Evolutionary conservation across 495 filamentous ascomycete species (phyloP), one percentile per base, ranked within the genome.

Genomic region (Filosporella fistucella): DNA sequence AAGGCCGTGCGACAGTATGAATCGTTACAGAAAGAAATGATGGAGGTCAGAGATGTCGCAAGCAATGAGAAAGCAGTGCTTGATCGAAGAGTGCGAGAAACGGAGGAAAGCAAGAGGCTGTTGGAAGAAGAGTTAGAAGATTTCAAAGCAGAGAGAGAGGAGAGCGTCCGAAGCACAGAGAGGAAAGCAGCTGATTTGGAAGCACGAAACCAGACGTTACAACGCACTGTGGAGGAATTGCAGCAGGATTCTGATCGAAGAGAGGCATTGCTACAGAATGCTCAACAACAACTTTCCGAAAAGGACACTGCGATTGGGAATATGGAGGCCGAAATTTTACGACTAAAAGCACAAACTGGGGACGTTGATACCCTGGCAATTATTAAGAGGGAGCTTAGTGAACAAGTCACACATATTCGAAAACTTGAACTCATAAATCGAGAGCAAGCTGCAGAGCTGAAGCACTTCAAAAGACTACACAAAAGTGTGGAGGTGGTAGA

Each of bases 401-500:
- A 96, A 33, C 93, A 97, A 57, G 86, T 97, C 20, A 76, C 75
- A 23, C 89, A 97, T 60, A 95, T 97, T 47, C 82, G 85, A 47
- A 84, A 78, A 22, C 68, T 97, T 13, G 94, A 97, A 63, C 70
- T 78, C 0, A 76, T 77, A 30, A 95, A 86, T 55, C 72, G 90
- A 24, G 86, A 94, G 40, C 91, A 95, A 56, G 62, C 69, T n/a
- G 63, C 75, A 7, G 91, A 99, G 58, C 65, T 97, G 4, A 87
- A 85, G 42, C 82, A 87, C 48, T 72, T 91, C 32, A 80, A 89
- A 13, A 84, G 88, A 58, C 61, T 82, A 16, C 82, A 88, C 56
- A 91, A 87, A 63, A 88, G 84, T 28, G 81, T 96, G 4, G 89
- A 96, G 52, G 76, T 97, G n/a, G 83, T 96, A 0, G 91, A 97